phyloP scores from a whole-genome alignment of 1,284 basidiomycete genomes.

The Pseudozyma flocculosa region DNA sequence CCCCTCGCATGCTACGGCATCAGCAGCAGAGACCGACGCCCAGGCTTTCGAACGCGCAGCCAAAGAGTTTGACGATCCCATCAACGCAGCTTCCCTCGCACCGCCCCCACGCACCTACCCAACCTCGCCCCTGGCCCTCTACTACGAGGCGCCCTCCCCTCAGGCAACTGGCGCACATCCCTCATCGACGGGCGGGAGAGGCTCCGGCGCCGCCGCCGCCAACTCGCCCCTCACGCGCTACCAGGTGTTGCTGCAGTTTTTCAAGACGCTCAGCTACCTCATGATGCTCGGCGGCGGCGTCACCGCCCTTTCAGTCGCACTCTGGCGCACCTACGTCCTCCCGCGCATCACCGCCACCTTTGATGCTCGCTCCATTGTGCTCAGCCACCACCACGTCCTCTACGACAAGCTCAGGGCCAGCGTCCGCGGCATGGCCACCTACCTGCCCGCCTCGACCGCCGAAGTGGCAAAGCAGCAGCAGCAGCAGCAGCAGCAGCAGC shows the following conservation, averaged over 20 bases:
- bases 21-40: conserved; percentile 3
- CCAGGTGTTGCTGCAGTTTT: conserved; percentile 49
- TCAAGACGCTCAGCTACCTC: conserved; percentile 42
- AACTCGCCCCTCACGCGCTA: conserved; percentile 40
- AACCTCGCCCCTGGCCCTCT: conserved; percentile 47
- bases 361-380: conserved; percentile 37
- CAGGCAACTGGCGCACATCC: too few relatives aligned
- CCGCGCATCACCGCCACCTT: conserved; percentile 44
- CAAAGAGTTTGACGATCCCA: conserved; percentile 42
- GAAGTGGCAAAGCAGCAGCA: not conserved
- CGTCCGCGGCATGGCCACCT: conserved; percentile 17
- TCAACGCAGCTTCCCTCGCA: conserved; percentile 17
- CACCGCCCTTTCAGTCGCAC: conserved; percentile 37
- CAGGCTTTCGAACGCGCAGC: conserved; percentile 38
- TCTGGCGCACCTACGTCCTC: conserved; percentile 44
- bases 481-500: not conserved
- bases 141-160: conserved; percentile 20
- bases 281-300: conserved; percentile 50
- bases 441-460: conserved; percentile 8
- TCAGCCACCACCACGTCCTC: conserved; percentile 39
- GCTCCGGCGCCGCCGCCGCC: too few relatives aligned
- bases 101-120: conserved; percentile 45
- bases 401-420: conserved; percentile 31
- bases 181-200: too few relatives aligned
- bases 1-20: conserved; percentile 5